Base-by-base conservation (phyloP, 2,329 filamentous ascomycete genomes). In the Epichloe aotearoae region DNA sequence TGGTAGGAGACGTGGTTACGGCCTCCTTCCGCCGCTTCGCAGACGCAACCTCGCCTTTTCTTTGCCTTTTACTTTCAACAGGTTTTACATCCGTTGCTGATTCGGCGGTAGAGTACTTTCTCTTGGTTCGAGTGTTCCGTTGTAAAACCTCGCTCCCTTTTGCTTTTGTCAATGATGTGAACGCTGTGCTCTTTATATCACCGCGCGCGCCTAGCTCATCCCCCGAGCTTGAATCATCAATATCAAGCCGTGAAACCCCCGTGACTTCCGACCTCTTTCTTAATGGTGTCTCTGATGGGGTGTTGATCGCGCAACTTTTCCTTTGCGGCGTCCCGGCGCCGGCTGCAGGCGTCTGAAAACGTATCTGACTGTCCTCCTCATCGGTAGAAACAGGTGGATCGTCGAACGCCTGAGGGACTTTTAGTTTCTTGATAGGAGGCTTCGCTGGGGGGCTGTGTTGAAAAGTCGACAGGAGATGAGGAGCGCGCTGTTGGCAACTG, bases 141-240 rank as follows among this genome's bases (percentile, higher is more conserved):
- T 48, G 50, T 33, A 39, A 19, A 15, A 46, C 54, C 5, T 37
- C 46, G 37, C 49, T 15, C 23, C n/a, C 19, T 33, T 36, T 36
- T n/a, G 51, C 26, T 19, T 44, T 34, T 2, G 42, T 23, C 42
- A 72, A 73, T 14, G 37, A 52, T n/a, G 65, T 23, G 42, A 72
- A 73, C 12, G 34, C 52, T n/a, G 65, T 69, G 8, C 54, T 55
- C 38, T 55, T 61, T 26, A 73, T 71, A 48, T 62, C 54, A 15
- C 57, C 65, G 4, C 57, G 54, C n/a, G 52, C 51, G 34, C 51
- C 54, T 26, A 50, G 51, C 20, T 65, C 59, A 34, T 64, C 59
- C 20, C 60, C 60, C 2, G 47, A 49, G 36, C 47, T 49, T 39
- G 63, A 65, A 46, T 59, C 57, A 26, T 58, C 55, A 51, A 40